Base-by-base conservation (phyloP, 1,284 basidiomycete species). In the Ceratobasidium sp. region DNA sequence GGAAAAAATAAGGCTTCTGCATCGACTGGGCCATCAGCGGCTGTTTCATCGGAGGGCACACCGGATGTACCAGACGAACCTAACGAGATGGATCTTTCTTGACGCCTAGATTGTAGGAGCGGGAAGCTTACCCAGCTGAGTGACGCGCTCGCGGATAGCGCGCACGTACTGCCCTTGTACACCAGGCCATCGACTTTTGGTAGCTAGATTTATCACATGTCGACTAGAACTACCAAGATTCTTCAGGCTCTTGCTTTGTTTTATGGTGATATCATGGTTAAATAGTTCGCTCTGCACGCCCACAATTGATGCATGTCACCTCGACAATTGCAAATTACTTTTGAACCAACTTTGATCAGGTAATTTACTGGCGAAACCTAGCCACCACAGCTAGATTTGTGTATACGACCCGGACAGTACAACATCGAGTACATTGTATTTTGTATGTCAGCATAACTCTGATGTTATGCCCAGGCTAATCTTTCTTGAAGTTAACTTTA, bases 71-170 rank as follows among this genome's bases (percentile, higher is more conserved):
- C 53, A 12, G 65, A 69, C 12, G 65, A 69, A 48, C 65, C 50
- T 3, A 58, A 32, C 30, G 65, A 58, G 65, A 69, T 69, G 65
- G 65, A 69, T 34, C 26, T 69, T 43, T 69, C 65, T 16, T 69
- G 30, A 55, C 10, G 52, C 14, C n/a, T n/a, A 26, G 1, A 6
- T 23, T 50, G 6, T 21, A 4, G 14, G 23, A 23, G 21, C 23
- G 16, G 48, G 21, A 14, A 14, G n/a, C 14, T 50, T 50, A 8
- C 48, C 28, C 9, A 8, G 6, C 5, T 6, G 6, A 3, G 16
- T 5, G 48, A 26, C 48, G 6, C 28, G 48, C 28, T 4, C 3
- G 3, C 23, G 23, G 21, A 23, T 12, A 18, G 23, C 4, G 3
- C 48, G 48, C 23, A 23, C 23, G 6, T 26, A 23, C 48, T 10